A percentile compares a stretch with the other conserved stretches of the same genome.
phyloP scores from a whole-genome alignment of 2,329 filamentous ascomycete genomes.

The Orbilia quercus region DNA sequence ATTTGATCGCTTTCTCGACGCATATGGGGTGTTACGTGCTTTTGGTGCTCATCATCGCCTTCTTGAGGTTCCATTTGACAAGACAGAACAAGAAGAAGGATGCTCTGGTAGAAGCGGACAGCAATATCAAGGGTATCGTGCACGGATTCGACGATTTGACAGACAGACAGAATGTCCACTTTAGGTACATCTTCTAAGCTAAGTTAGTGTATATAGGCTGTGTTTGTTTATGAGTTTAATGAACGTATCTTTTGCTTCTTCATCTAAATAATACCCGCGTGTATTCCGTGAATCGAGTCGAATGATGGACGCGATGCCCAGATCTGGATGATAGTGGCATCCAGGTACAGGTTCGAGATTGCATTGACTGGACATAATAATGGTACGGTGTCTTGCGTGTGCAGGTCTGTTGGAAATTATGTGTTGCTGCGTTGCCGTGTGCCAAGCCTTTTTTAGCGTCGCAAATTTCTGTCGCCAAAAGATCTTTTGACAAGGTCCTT shows the following conservation, averaged over 20 bases:
- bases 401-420: conserved; percentile 23
- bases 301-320: no score
- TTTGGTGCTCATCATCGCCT: conserved; percentile 70
- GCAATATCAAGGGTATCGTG: conserved; percentile 64
- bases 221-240: conserved; percentile 6
- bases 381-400: no score
- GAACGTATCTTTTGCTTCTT: conserved; percentile 1
- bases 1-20: conserved; percentile 76
- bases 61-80: conserved; percentile 70
- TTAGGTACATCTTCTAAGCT: conserved; percentile 70
- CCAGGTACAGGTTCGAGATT: no score
- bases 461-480: conserved; percentile 52
- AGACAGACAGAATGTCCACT: conserved; percentile 71
- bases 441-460: conserved; percentile 41
- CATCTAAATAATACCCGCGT: no score
- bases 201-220: conserved; percentile 51
- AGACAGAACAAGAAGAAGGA: conserved; percentile 68
- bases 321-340: no score
- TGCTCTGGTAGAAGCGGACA: conserved; percentile 67
- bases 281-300: no score
- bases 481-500: neutral
- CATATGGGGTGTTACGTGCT: conserved; percentile 76
- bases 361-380: no score
- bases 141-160: conserved; percentile 74
- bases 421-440: conserved; percentile 31